Evolutionary conservation across 768 basidiomycete species (phyloP), one percentile per base, ranked within the genome.

Genomic region (Glaciozyma martinii): DNA sequence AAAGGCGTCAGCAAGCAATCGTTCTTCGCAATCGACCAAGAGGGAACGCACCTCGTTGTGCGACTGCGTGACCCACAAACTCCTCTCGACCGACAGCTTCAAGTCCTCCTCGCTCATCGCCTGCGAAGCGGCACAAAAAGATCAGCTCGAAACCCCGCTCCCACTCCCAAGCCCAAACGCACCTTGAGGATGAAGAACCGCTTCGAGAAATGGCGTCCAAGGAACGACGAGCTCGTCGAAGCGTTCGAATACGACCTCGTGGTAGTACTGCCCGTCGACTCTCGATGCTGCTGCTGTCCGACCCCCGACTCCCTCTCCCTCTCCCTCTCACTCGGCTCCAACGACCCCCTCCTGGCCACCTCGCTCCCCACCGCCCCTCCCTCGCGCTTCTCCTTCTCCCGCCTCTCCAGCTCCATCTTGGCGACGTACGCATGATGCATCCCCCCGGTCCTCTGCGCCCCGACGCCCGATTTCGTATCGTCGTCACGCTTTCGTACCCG

Each of bases 1-100:
- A 19, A 5, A 37, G 18, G 8, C 29, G 21, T 46, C 15, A 13
- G 15, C 42, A 87, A 77, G 70, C 92, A 86, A 73, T 91, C 77
- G 76, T 89, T 88, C 65, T 80, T 8, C 7, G 16, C 8, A 0
- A 29, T 3, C 9, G 3, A 7, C 30, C 4, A 19, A 23, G 30
- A 54, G 1, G 5, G 15, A 23, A 19, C 47, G 16, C 21, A 65
- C 67, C 59, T 73, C 72, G 60, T 74, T 73, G 60, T 73, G 73
- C 71, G 80, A 82, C 77, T 98, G 94, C 1, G 93, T 97, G 53
- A 89, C 87, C 94, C 94, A 97, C 3, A 88, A 61, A 1, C 88
- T 87, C 19, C 81, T 82, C 74, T 86, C 79, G 30, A 89, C 84
- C 0, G 72, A 72, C 8, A 70, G 57, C 12, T 65, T 58, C 25